These are phyloP conservation scores for Gautieria morchelliformis DNA, from an alignment of 768 basidiomycete genomes.

Conservation along the genomic window DNA sequence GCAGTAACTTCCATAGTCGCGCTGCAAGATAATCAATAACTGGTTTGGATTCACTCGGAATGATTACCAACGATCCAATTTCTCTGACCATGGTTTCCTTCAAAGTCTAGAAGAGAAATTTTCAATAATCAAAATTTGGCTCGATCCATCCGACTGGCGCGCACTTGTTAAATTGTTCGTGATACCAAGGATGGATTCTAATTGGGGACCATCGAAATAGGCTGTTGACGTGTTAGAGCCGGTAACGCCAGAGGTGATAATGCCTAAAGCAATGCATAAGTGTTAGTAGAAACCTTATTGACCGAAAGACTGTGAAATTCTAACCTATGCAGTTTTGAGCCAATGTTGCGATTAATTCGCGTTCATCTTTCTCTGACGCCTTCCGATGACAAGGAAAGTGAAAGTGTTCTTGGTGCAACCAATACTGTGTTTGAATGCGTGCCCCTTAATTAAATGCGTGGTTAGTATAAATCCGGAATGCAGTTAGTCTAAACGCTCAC, in stretches of 20 bases:
- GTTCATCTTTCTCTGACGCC: constrained; percentile 21
- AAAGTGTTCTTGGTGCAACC: constrained; percentile 55
- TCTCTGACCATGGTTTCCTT: neutral
- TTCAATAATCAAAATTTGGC: neutral
- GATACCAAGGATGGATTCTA: constrained; percentile 38
- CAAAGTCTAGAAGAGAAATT: neutral
- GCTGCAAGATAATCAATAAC: neutral
- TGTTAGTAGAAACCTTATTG: neutral
- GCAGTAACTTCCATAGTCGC: neutral
- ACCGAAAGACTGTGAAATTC: constrained; percentile 8
- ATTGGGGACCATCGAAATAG: constrained; percentile 39
- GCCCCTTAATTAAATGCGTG: neutral
- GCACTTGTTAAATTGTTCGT: constrained; percentile 36
- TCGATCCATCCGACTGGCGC: constrained; percentile 5
- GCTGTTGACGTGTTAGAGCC: constrained; percentile 51
- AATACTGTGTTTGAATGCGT: constrained; percentile 33
- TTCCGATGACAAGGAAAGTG: constrained; percentile 49
- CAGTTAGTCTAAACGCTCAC: neutral
- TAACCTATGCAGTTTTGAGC: constrained; percentile 47
- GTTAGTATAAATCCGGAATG: neutral
- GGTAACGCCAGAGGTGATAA: constrained; percentile 54
- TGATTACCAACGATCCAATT: neutral
- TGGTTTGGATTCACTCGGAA: neutral
- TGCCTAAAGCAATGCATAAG: constrained; percentile 28
- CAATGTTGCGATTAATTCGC: constrained; percentile 43